Conservation (phyloP, 106 monocot genomes). For the Dendrobium nobile region DNA sequence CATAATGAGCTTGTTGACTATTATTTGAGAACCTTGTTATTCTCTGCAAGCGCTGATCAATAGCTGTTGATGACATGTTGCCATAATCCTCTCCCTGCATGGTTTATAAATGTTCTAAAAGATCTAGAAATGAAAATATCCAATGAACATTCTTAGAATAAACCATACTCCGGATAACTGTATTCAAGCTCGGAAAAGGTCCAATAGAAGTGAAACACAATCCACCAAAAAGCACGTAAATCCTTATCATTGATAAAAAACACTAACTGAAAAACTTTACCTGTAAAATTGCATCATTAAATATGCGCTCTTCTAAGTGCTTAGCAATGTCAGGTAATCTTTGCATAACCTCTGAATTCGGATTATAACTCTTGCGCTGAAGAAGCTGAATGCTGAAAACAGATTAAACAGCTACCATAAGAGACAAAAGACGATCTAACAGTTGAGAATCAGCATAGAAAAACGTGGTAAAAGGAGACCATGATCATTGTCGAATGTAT, state of each 20-base stretch:
- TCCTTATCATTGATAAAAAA: not conserved
- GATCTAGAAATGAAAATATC: not conserved
- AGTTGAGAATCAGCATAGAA: not conserved
- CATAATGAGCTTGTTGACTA: conserved; percentile 23
- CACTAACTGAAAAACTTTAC: conserved; percentile 11
- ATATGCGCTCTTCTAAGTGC: conserved; percentile 46
- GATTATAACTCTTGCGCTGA: conserved; percentile 21
- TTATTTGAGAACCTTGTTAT: conserved; percentile 28
- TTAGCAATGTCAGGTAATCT: conserved; percentile 45
- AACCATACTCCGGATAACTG: not conserved
- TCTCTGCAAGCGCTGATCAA: conserved; percentile 41
- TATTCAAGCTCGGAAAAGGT: not conserved
- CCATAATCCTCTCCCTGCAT: conserved; percentile 46
- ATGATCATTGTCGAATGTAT: not conserved
- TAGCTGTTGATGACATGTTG: conserved; percentile 41
- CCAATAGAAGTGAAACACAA: not conserved
- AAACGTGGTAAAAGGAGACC: not conserved
- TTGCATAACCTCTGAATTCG: conserved; percentile 20
- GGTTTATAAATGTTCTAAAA: not conserved
- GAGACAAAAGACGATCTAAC: not conserved
- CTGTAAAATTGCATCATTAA: conserved; percentile 42
- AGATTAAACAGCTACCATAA: not conserved
- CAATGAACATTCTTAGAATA: not conserved
- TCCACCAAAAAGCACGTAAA: not conserved
- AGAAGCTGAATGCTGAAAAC: conserved; percentile 19